Evolutionary conservation across 2,329 filamentous ascomycete species (phyloP), one percentile per base, ranked within the genome.

Genomic region (Xylaria sp.): DNA sequence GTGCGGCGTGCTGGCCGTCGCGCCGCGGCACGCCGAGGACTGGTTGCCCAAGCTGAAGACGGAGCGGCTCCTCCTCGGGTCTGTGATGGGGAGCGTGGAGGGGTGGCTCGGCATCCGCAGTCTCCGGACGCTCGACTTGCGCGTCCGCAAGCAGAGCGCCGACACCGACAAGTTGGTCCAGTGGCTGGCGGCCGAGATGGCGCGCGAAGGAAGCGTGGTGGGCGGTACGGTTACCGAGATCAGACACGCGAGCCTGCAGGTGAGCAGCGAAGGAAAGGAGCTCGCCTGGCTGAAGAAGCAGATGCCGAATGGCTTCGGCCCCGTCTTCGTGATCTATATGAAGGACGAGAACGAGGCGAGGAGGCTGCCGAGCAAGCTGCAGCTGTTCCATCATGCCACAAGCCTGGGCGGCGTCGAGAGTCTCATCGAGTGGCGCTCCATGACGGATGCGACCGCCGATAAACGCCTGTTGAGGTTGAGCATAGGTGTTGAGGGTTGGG

Each of bases 351-450:
- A 83, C 0, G 77, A 86, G 60, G 94, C 96, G 3, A 87, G 85
- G 72, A 80, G 83, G 34, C 81, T 99, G 71, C 96, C 96, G 3
- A 92, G 90, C 76, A 92, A 92, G 79, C 81, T 98, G 78, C 78
- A 84, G 2, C 85, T 97, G 53, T 98, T 98, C 83, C 93, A 97
- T 75, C 96, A 99, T 80, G 96, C 96, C 5, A 99, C 96, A 2
- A 97, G 93, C 79, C 81, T 98, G 32, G 96, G 96, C 2, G 95
- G 96, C 4, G 93, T 98, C 9, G 96, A 98, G 86, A 96, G 93
- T 76, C 81, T 98, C 83, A 94, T 99, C 74, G 96, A 99, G 86
- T 99, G 96, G 96, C 86, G 96, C 67, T 88, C 92, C 56, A 96
- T 99, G 93, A 91, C 90, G 67, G 96, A 99, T 83, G 75, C 81